phyloP scores from a whole-genome alignment of 169 alveolate genomes.

The Eimeria necatrix region DNA sequence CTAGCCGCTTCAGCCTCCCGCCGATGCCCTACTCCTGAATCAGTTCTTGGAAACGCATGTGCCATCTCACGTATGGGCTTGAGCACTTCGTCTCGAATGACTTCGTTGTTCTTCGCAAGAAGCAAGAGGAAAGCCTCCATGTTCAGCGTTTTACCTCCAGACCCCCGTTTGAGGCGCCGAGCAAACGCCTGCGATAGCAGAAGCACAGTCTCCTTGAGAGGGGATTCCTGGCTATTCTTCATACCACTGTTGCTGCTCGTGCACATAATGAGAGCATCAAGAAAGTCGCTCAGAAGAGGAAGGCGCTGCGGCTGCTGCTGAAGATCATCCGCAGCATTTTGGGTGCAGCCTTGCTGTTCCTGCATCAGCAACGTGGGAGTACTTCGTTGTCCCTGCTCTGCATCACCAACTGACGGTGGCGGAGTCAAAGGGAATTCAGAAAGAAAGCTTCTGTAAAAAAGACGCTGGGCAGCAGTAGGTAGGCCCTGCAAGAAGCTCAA shows the following conservation, averaged over 20 bases:
- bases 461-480: slow-evolving; percentile 75
- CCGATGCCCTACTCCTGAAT: background rate
- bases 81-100: slow-evolving; percentile 54
- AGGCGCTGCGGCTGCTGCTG: background rate
- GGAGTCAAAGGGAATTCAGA: slow-evolving; percentile 59
- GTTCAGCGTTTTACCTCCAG: slow-evolving; percentile 38
- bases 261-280: slow-evolving; percentile 50
- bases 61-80: slow-evolving; percentile 43
- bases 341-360: slow-evolving; percentile 47
- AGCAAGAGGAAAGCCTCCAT: slow-evolving; percentile 55
- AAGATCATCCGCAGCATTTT: background rate
- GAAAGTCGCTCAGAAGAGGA: slow-evolving; percentile 57
- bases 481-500: slow-evolving; percentile 41
- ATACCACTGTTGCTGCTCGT: slow-evolving; percentile 27
- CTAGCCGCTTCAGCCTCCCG: background rate
- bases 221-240: background rate
- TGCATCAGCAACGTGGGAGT: background rate
- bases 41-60: background rate
- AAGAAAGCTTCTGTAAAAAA: slow-evolving; percentile 69
- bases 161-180: slow-evolving; percentile 64
- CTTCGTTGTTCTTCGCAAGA: slow-evolving; percentile 39
- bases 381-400: background rate
- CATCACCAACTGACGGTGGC: background rate
- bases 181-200: slow-evolving; percentile 58
- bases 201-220: slow-evolving; percentile 34